These are phyloP conservation scores for Meira miltonrushii DNA, from an alignment of 1,284 basidiomycete genomes.

Conservation along the genomic window DNA sequence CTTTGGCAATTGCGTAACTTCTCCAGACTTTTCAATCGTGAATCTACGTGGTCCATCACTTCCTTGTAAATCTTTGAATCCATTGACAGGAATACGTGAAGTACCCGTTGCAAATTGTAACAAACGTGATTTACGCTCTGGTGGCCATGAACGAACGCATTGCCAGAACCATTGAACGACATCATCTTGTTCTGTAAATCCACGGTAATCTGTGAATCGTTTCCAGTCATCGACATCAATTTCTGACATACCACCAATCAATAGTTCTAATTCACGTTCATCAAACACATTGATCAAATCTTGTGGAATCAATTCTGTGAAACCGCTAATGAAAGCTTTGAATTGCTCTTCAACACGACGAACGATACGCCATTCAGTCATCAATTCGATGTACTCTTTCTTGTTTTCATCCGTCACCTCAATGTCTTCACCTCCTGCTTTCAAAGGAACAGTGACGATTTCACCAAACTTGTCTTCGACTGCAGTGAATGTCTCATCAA, in stretches of 20 bases:
- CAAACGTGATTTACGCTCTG: slow-evolving; percentile 88
- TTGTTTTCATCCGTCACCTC: slow-evolving; percentile 96
- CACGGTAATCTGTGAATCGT: slow-evolving; percentile 62
- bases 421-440: slow-evolving; percentile 74
- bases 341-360: slow-evolving; percentile 92
- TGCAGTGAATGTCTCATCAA: slow-evolving; percentile 52
- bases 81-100: slow-evolving; percentile 93
- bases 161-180: slow-evolving; percentile 99
- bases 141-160: slow-evolving; percentile 89
- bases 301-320: slow-evolving; percentile 88
- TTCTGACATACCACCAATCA: slow-evolving; percentile 98
- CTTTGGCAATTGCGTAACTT: slow-evolving; percentile 49
- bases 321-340: slow-evolving; percentile 88
- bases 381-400: slow-evolving; percentile 92
- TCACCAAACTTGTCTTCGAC: slow-evolving; percentile 98
- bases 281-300: slow-evolving; percentile 97
- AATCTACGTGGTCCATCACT: slow-evolving; percentile 73
- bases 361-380: slow-evolving; percentile 88
- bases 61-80: slow-evolving; percentile 97
- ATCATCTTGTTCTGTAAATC: slow-evolving; percentile 55
- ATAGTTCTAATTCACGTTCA: slow-evolving; percentile 82
- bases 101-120: slow-evolving; percentile 94
- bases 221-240: slow-evolving; percentile 73
- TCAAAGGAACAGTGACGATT: slow-evolving; percentile 86
- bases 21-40: slow-evolving; percentile 51